These are phyloP conservation scores for Exophiala sp. DNA, from an alignment of 2,329 filamentous ascomycete genomes.

Conservation along the genomic window DNA sequence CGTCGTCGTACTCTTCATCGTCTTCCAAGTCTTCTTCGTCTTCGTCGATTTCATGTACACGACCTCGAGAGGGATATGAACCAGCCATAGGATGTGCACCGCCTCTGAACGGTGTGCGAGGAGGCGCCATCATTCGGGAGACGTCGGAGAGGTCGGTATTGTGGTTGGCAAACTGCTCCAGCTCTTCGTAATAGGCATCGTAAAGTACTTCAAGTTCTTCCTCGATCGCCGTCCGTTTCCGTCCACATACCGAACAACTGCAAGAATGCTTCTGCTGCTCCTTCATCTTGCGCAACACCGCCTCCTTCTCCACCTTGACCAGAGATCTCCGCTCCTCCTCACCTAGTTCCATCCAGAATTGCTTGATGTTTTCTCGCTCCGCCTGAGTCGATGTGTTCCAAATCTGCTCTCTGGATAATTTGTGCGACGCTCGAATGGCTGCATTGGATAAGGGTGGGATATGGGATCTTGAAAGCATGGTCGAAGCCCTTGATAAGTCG, in stretches of 20 bases:
- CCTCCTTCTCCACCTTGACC: conserved; percentile 97
- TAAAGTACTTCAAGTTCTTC: conserved; percentile 96
- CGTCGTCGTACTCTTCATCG: conserved; percentile 49
- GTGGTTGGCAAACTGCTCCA: conserved; percentile 93
- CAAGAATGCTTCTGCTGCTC: conserved; percentile 99
- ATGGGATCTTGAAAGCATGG: conserved; percentile 38
- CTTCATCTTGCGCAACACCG: conserved; percentile 98
- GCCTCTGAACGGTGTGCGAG: conserved; percentile 46
- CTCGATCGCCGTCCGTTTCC: conserved; percentile 94
- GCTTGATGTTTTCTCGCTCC: conserved; percentile 93
- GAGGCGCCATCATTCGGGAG: conserved; percentile 62
- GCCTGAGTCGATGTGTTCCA: conserved; percentile 95
- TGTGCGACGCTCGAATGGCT: conserved; percentile 39
- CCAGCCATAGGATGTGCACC: conserved; percentile 42
- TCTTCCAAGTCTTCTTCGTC: conserved; percentile 54
- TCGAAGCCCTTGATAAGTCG: conserved; percentile 24
- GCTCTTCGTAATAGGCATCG: conserved; percentile 95
- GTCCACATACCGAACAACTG: conserved; percentile 93
- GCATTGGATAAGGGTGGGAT: conserved; percentile 42
- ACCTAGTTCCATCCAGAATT: conserved; percentile 92
- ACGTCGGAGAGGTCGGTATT: conserved; percentile 58
- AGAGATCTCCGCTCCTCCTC: conserved; percentile 92
- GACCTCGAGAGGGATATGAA: conserved; percentile 55
- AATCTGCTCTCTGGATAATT: conserved; percentile 70
- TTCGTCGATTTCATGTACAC: conserved; percentile 54